phyloP scores from a whole-genome alignment of 257 asterid species.

The Eucommia ulmoides region DNA sequence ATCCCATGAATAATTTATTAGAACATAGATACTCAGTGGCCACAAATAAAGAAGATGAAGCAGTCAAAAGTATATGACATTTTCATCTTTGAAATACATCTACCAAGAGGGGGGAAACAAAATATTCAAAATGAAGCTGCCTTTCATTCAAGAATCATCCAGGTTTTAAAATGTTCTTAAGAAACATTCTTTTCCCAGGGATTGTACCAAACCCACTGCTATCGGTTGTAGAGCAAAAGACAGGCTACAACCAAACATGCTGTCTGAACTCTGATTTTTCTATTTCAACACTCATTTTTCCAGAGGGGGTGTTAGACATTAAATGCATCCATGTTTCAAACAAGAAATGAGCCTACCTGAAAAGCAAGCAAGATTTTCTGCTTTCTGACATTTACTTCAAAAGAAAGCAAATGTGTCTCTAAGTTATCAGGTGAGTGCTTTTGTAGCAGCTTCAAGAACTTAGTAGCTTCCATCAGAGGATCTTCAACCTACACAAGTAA shows the following conservation, averaged over 20 bases:
- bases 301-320: no score
- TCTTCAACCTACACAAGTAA: slow-evolving; percentile 65
- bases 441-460: slow-evolving; percentile 89
- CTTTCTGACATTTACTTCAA: slow-evolving; percentile 88
- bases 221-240: background rate
- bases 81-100: background rate
- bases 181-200: background rate
- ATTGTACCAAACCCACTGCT: background rate
- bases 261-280: no score
- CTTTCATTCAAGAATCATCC: background rate
- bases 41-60: background rate
- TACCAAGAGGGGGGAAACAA: no score
- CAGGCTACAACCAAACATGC: background rate
- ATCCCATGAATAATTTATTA: slow-evolving; percentile 3
- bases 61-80: background rate
- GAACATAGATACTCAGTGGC: background rate
- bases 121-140: background rate
- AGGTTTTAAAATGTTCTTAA: background rate
- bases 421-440: slow-evolving; percentile 71
- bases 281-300: no score
- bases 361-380: slow-evolving; percentile 70
- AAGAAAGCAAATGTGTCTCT: slow-evolving; percentile 80
- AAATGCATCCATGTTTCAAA: no score
- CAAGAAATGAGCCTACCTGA: slow-evolving; percentile 40
- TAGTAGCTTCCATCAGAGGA: slow-evolving; percentile 84